Evolutionary conservation across 2,329 filamentous ascomycete species (phyloP), one percentile per base, ranked within the genome.

Genomic region (Dryadomyces quercus-mongolicae): DNA sequence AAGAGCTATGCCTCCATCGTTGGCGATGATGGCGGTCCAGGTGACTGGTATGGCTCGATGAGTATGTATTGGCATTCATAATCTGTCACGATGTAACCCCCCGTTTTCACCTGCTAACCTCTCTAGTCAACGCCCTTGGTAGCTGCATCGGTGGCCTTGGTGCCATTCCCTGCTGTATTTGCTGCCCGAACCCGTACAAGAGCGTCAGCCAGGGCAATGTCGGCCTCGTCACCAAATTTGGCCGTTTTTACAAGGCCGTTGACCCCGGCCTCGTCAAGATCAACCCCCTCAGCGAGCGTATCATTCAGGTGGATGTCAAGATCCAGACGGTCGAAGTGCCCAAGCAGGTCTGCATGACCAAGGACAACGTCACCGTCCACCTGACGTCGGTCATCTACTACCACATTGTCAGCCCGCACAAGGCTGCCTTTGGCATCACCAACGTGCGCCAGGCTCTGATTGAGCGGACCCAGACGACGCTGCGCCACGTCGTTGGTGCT

Each of bases 361-460:
- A 97, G 75, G 93, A 98, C 77, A 98, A 98, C 65, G 93, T 97
- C 59, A 95, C 88, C 48, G 78, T 98, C 45, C 85, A 91, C 63
- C 78, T 98, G 61, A 97, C 91, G 49, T 95, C 88, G 6, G 93
- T 98, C 67, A 96, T 98, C 73, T 98, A 98, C 80, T 98, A 98
- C 75, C 91, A 95, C 77, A 92, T 98, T 65, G 87, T 85, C 54
- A 86, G 87, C 31, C 93, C 93, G 1, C 92, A 97, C 79, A 96
- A 95, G 74, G 90, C 92, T 56, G 92, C 93, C 57, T 98, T 97
- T 67, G 93, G 93, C 61, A 96, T 98, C 68, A 78, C 85, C 71
- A 93, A 97, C 69, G 86, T 98, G 58, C 86, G 87, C 62, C 90
- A 95, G 72, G 93, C 93, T n/a, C 86, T 98, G 50, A 78, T 98